Evolutionary conservation across 2,329 filamentous ascomycete species (phyloP).

Genomic region (Rhynchosporium agropyri): DNA sequence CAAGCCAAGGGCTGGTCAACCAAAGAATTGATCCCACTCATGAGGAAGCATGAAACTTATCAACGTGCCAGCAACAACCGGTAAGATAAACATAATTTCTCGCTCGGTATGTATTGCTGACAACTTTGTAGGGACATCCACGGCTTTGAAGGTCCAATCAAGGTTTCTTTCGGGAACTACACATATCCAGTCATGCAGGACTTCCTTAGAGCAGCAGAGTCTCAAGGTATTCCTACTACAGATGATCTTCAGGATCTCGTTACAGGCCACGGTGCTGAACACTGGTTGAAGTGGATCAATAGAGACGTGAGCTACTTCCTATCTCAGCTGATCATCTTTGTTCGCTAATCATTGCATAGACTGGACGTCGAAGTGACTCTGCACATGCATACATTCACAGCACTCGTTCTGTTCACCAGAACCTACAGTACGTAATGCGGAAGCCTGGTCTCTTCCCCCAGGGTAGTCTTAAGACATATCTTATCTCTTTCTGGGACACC

Average conservation of each 20-base stretch:
- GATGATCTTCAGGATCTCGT: conserved; percentile 75
- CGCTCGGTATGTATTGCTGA: conserved; percentile 12
- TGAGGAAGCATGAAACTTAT: conserved; percentile 63
- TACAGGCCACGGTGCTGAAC: conserved; percentile 71
- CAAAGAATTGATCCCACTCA: conserved; percentile 55
- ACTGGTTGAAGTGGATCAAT: conserved; percentile 88
- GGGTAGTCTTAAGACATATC: too few relatives aligned
- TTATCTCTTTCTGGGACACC: too few relatives aligned
- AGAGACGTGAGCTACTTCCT: conserved; percentile 50
- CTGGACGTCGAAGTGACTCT: conserved; percentile 73
- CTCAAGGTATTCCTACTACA: conserved; percentile 73
- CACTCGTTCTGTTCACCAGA: conserved; percentile 65
- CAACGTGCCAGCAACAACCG: conserved; percentile 57
- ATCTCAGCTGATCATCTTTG: neutral
- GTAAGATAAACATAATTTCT: conserved; percentile 37
- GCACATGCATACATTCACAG: conserved; percentile 79
- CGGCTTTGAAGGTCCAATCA: conserved; percentile 72
- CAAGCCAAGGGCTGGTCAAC: conserved; percentile 56
- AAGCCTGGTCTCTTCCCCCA: too few relatives aligned
- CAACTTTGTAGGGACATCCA: conserved; percentile 59
- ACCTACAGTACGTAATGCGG: conserved; percentile 49
- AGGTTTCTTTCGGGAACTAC: conserved; percentile 63
- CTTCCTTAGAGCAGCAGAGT: conserved; percentile 72
- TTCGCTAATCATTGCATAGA: conserved; percentile 43
- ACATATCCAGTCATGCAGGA: conserved; percentile 83